Evolutionary conservation across 441 rosid genomes (phyloP).

Genomic region (Capsella rubella): DNA sequence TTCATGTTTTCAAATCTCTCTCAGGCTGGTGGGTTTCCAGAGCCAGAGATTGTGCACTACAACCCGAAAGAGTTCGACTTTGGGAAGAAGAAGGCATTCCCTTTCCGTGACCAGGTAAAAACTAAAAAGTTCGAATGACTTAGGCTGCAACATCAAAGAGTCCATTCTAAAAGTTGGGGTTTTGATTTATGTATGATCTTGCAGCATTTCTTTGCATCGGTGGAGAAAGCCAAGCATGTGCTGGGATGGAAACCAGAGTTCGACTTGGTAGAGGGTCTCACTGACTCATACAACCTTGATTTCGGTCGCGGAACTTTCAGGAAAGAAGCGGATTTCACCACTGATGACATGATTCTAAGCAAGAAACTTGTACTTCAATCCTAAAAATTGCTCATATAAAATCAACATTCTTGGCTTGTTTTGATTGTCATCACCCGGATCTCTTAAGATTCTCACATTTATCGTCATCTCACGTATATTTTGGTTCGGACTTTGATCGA

Average conservation of each 20-base stretch:
- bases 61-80: slow-evolving; percentile 94
- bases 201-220: slow-evolving; percentile 96
- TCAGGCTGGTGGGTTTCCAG: slow-evolving; percentile 96
- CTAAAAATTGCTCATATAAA: slow-evolving; percentile 42
- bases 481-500: background rate
- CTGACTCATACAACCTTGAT: slow-evolving; percentile 91
- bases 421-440: background rate
- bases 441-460: slow-evolving; percentile 9
- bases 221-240: slow-evolving; percentile 86
- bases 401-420: slow-evolving; percentile 19
- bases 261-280: slow-evolving; percentile 80
- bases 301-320: slow-evolving; percentile 87
- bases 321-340: slow-evolving; percentile 92
- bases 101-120: slow-evolving; percentile 95
- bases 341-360: slow-evolving; percentile 83
- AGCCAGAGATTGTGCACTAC: slow-evolving; percentile 87
- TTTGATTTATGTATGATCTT: slow-evolving; percentile 28
- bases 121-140: slow-evolving; percentile 15
- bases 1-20: slow-evolving; percentile 9
- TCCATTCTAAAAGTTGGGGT: background rate
- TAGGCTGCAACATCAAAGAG: slow-evolving; percentile 9
- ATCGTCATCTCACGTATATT: slow-evolving; percentile 19
- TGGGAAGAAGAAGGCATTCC: slow-evolving; percentile 97
- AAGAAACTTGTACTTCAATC: slow-evolving; percentile 77
- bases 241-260: slow-evolving; percentile 82